A percentile compares a stretch with the other conserved stretches of the same genome.
Conservation (phyloP, 345 rosid genomes). For the Moricandia moricandioides region DNA sequence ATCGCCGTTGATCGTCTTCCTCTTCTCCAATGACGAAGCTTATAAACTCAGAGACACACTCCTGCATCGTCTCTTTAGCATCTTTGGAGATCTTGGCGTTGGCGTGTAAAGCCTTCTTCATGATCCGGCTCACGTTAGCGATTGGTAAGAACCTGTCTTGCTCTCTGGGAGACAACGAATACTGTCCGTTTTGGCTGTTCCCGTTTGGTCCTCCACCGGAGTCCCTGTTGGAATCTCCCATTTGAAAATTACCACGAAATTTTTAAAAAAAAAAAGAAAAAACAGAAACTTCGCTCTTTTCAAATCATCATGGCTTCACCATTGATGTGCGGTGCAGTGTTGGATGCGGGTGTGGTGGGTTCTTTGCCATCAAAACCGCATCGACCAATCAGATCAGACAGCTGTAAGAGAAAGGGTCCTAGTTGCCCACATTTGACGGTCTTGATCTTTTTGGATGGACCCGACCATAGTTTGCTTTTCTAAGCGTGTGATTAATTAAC, state of each 20-base stretch:
- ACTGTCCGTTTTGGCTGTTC: constrained; percentile 35
- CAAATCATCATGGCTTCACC: constrained; percentile 26
- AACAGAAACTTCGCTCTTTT: constrained; percentile 9
- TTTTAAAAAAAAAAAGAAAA: background rate
- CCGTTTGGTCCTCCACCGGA: no score
- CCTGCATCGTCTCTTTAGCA: constrained; percentile 76
- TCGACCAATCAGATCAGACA: constrained; percentile 25
- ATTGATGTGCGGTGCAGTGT: background rate
- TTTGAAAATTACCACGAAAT: no score
- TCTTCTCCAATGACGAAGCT: constrained; percentile 78
- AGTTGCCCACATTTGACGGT: constrained; percentile 34
- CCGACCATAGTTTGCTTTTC: constrained; percentile 18
- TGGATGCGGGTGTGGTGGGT: no score
- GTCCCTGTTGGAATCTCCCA: no score
- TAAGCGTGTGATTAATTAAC: background rate
- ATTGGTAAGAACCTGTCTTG: constrained; percentile 75
- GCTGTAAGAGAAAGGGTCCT: constrained; percentile 1
- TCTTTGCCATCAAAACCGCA: no score
- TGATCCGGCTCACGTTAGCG: constrained; percentile 75
- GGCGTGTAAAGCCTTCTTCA: constrained; percentile 72
- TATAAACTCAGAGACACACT: constrained; percentile 80
- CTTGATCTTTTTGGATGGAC: constrained; percentile 9
- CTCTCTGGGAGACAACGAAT: constrained; percentile 48
- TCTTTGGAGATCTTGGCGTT: constrained; percentile 79
- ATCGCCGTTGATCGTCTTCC: constrained; percentile 78